These are phyloP conservation scores for Leccinum griseonigrum DNA, from an alignment of 1,284 basidiomycete genomes.

Conservation along the genomic window DNA sequence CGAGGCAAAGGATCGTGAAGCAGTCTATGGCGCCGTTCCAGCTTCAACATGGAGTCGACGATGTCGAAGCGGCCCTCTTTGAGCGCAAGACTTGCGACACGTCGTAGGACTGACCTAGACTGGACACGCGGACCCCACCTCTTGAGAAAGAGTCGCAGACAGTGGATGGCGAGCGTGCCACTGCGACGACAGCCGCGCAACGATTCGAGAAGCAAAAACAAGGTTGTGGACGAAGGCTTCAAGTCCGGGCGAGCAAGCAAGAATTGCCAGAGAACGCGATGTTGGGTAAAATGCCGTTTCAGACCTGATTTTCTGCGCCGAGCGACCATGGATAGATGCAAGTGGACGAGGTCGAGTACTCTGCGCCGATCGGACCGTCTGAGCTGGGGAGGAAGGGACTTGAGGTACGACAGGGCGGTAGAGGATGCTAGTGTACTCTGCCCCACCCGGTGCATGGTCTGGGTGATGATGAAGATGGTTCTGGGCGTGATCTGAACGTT, in stretches of 20 bases:
- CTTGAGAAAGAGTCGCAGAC: constrained; percentile 43
- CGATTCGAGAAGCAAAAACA: constrained; percentile 55
- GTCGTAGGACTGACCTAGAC: constrained; percentile 56
- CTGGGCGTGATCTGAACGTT: constrained; percentile 34
- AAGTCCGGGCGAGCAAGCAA: constrained; percentile 47
- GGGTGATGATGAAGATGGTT: constrained; percentile 38
- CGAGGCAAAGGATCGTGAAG: constrained; percentile 9
- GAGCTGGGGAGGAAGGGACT: constrained; percentile 40
- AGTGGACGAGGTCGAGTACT: constrained; percentile 47
- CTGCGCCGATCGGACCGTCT: constrained; percentile 28
- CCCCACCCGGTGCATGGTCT: constrained; percentile 36
- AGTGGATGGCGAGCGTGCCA: constrained; percentile 49
- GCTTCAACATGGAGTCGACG: constrained; percentile 37
- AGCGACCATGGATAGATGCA: constrained; percentile 40
- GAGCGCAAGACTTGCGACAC: constrained; percentile 52
- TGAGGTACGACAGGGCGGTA: constrained; percentile 44
- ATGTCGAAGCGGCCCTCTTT: constrained; percentile 60
- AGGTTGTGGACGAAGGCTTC: constrained; percentile 57
- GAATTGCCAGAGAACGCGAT: constrained; percentile 42
- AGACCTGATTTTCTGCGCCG: constrained; percentile 37
- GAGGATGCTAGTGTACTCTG: constrained; percentile 36
- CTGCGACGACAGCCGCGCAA: constrained; percentile 46
- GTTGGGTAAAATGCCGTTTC: constrained; percentile 30
- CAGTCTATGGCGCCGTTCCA: constrained; percentile 17
- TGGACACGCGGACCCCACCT: constrained; percentile 55